Conservation (phyloP, 495 filamentous ascomycete species). For the Talaromyces adpressus region DNA sequence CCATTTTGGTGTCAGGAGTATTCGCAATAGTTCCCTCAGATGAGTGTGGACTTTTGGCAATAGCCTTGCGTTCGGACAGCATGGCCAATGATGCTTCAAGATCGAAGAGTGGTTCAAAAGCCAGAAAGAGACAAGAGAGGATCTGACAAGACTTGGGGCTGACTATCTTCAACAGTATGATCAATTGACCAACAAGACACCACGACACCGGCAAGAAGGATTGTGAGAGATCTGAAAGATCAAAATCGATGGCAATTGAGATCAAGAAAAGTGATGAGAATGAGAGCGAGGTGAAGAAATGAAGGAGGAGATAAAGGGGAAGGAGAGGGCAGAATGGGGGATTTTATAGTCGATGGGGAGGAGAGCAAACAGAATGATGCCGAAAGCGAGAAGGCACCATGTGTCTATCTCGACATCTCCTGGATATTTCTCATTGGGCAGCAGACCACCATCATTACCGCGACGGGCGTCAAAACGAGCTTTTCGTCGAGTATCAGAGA, state of each 20-base stretch:
- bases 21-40: slow-evolving; percentile 45
- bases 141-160: background rate
- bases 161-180: background rate
- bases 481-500: background rate
- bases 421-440: background rate
- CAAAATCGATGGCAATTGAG: background rate
- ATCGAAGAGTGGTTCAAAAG: background rate
- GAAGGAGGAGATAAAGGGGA: background rate
- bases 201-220: background rate
- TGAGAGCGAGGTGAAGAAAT: background rate
- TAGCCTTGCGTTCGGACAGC: slow-evolving; percentile 6
- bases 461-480: background rate
- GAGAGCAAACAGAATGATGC: background rate
- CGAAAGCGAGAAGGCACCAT: background rate
- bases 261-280: slow-evolving; percentile 4
- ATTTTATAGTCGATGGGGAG: background rate
- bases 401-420: background rate
- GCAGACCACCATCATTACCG: background rate
- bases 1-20: slow-evolving; percentile 57
- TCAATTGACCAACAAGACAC: slow-evolving; percentile 1
- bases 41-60: slow-evolving; percentile 48
- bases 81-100: background rate
- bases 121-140: slow-evolving; percentile 1
- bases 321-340: background rate
- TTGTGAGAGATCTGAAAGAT: background rate